These are phyloP conservation scores for Aphanomyces astaci DNA, from an alignment of 352 stramenopile species.

Conservation along the genomic window DNA sequence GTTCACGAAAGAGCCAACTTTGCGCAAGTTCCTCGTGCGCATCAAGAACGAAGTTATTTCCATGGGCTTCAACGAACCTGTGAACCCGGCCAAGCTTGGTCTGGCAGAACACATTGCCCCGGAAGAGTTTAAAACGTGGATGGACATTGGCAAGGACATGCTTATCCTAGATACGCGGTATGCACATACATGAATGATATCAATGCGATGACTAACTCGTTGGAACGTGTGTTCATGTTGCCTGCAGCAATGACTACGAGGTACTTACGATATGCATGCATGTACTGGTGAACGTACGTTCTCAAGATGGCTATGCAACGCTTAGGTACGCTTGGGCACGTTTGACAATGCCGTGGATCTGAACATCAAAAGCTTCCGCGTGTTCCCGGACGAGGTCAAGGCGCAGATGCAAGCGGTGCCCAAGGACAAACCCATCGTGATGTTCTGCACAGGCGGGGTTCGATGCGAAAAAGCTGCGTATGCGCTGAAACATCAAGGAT, in stretches of 20 bases:
- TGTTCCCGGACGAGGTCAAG: constrained; percentile 40
- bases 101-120: constrained; percentile 50
- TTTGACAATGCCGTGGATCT: constrained; percentile 64
- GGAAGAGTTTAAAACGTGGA: constrained; percentile 53
- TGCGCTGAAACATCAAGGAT: constrained; percentile 44
- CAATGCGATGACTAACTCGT: constrained; percentile 21
- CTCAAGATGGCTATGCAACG: neutral
- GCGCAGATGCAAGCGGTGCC: constrained; percentile 39
- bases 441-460: constrained; percentile 73
- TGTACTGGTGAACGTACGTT: no score
- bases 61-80: constrained; percentile 46
- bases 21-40: constrained; percentile 63
- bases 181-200: constrained; percentile 28
- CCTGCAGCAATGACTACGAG: constrained; percentile 62
- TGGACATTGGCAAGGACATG: constrained; percentile 59
- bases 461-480: constrained; percentile 70
- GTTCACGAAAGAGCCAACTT: constrained; percentile 39
- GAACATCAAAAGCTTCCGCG: constrained; percentile 62
- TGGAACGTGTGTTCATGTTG: neutral
- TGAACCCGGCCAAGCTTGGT: constrained; percentile 37
- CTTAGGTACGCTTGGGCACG: constrained; percentile 42
- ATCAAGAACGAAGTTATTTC: constrained; percentile 78
- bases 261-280: no score
- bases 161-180: constrained; percentile 63
- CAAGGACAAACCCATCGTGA: constrained; percentile 68